phyloP scores from a whole-genome alignment of 257 asterid genomes.

The Prunella vulgaris region DNA sequence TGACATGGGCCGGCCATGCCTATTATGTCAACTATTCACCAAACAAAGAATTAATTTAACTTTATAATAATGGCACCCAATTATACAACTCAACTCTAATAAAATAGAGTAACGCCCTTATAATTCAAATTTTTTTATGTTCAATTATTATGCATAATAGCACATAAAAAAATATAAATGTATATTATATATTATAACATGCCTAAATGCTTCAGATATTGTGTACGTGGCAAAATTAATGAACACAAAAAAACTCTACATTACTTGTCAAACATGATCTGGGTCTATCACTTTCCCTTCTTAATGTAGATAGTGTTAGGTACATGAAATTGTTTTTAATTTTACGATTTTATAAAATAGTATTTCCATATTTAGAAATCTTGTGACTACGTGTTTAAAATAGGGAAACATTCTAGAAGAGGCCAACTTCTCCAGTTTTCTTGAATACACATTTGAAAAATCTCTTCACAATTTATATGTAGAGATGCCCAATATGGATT shows the following conservation, averaged over 20 bases:
- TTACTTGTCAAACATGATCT: constrained; percentile 28
- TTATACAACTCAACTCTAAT: not conserved
- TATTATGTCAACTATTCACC: constrained; percentile 35
- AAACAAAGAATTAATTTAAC: constrained; percentile 16
- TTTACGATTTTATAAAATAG: not conserved
- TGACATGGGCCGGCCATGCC: constrained; percentile 30
- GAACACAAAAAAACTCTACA: not conserved
- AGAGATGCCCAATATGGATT: no score
- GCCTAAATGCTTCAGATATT: not conserved
- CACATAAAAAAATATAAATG: not conserved
- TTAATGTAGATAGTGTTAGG: constrained; percentile 16
- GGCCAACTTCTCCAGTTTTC: not conserved
- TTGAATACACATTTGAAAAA: not conserved
- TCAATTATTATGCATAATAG: not conserved
- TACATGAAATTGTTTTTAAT: not conserved
- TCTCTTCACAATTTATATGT: not conserved
- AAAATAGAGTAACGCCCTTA: not conserved
- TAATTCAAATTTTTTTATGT: not conserved
- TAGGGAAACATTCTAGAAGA: not conserved
- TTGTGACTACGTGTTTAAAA: not conserved
- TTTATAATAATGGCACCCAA: not conserved
- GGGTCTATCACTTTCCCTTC: not conserved
- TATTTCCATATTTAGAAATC: not conserved
- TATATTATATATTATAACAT: not conserved
- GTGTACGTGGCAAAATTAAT: not conserved